Conservation (phyloP, 2,329 filamentous ascomycete genomes). For the Sporothrix pallida region DNA sequence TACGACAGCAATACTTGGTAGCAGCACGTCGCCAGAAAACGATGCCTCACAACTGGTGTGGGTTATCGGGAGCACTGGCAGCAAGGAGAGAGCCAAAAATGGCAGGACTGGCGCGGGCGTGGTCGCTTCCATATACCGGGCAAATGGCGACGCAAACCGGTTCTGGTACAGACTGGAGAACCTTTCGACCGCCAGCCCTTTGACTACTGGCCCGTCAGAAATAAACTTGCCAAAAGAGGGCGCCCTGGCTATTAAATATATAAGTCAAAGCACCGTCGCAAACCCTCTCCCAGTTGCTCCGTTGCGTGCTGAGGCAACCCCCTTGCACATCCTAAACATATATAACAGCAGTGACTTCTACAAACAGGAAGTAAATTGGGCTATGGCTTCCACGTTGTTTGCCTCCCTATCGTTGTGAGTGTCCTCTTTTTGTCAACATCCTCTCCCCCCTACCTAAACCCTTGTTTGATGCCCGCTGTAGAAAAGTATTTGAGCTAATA, state of each 20-base stretch:
- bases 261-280: background rate
- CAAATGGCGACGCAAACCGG: background rate
- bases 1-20: background rate
- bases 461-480: no score
- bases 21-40: background rate
- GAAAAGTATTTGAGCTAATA: no score
- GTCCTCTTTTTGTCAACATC: no score
- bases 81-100: no score
- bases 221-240: background rate
- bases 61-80: background rate
- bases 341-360: constrained; percentile 18
- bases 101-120: background rate
- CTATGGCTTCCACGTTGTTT: background rate
- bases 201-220: no score
- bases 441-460: background rate
- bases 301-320: background rate
- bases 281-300: background rate
- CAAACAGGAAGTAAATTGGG: constrained; percentile 9
- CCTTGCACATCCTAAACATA: background rate
- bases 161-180: constrained; percentile 17
- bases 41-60: constrained; percentile 1
- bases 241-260: background rate
- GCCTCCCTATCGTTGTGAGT: background rate
- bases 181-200: background rate
- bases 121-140: constrained; percentile 23